Conservation (phyloP, 2,329 filamentous ascomycete species). For the Sphaerulina musiva region DNA sequence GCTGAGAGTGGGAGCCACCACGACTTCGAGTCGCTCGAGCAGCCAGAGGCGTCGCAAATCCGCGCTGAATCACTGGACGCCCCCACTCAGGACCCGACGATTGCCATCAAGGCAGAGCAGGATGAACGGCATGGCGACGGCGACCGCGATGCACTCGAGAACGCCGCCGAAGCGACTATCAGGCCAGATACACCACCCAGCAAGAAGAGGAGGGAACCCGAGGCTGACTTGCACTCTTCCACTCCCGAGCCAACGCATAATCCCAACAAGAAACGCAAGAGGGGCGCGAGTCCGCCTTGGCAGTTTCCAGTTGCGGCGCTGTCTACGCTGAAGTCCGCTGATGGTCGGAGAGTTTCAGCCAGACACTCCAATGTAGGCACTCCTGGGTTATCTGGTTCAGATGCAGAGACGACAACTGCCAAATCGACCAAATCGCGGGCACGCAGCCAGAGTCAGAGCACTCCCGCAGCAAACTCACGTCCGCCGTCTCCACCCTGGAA, state of each 20-base stretch:
- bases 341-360: constrained; percentile 32
- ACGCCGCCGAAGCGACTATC: constrained; percentile 15
- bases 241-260: constrained; percentile 10
- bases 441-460: constrained; percentile 21
- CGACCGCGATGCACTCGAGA: constrained; percentile 4
- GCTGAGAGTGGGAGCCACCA: constrained; percentile 4
- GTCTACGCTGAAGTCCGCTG: constrained; percentile 29
- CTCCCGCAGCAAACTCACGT: constrained; percentile 34
- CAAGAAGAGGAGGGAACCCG: constrained; percentile 27
- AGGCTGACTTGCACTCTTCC: constrained; percentile 19
- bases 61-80: constrained; percentile 1
- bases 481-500: constrained; percentile 87
- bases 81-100: constrained; percentile 4
- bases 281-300: constrained; percentile 29
- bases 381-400: constrained; percentile 22
- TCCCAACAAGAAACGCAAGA: constrained; percentile 57
- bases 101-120: constrained; percentile 12
- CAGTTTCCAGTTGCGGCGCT: constrained; percentile 28
- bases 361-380: constrained; percentile 26
- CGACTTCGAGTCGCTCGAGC: neutral
- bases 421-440: neutral
- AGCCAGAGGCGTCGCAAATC: neutral
- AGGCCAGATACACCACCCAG: constrained; percentile 27
- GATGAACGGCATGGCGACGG: constrained; percentile 1
- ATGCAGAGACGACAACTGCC: constrained; percentile 9